These are phyloP conservation scores for Schizochytrium sp. DNA, from an alignment of 108 stramenopile genomes.

Conservation along the genomic window DNA sequence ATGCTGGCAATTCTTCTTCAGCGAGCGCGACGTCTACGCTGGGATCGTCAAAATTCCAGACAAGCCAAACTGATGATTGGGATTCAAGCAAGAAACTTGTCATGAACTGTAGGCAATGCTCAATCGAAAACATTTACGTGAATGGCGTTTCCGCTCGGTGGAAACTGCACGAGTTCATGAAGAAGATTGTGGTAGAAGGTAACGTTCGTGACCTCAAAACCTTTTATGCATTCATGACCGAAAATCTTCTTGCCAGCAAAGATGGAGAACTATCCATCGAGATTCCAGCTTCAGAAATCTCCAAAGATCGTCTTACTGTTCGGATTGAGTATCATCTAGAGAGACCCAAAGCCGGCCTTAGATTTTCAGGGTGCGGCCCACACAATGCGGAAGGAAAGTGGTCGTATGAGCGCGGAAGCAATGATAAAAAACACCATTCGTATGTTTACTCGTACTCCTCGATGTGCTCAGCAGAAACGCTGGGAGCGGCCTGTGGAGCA, in stretches of 20 bases:
- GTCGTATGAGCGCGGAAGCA: slow-evolving; percentile 29
- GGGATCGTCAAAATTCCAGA: neutral
- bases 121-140: neutral
- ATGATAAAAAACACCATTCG: neutral
- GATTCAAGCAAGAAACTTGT: slow-evolving; percentile 13
- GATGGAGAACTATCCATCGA: slow-evolving; percentile 28
- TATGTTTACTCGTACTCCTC: slow-evolving; percentile 30
- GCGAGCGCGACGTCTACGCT: neutral
- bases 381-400: slow-evolving; percentile 13
- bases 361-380: neutral
- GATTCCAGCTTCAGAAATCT: neutral
- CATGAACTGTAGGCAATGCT: slow-evolving; percentile 50
- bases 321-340: slow-evolving; percentile 14
- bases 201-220: slow-evolving; percentile 45
- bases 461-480: slow-evolving; percentile 6
- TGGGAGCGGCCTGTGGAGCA: slow-evolving; percentile 10
- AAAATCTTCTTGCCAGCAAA: slow-evolving; percentile 19
- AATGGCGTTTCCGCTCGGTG: slow-evolving; percentile 12
- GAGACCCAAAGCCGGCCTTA: neutral
- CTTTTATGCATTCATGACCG: slow-evolving; percentile 36
- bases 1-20: neutral
- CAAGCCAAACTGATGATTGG: neutral
- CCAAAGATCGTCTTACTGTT: neutral
- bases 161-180: neutral
- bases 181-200: slow-evolving; percentile 20